A percentile compares a stretch with the other conserved stretches of the same genome.
phyloP scores from a whole-genome alignment of 345 rosid species.

The Populus davidiana region DNA sequence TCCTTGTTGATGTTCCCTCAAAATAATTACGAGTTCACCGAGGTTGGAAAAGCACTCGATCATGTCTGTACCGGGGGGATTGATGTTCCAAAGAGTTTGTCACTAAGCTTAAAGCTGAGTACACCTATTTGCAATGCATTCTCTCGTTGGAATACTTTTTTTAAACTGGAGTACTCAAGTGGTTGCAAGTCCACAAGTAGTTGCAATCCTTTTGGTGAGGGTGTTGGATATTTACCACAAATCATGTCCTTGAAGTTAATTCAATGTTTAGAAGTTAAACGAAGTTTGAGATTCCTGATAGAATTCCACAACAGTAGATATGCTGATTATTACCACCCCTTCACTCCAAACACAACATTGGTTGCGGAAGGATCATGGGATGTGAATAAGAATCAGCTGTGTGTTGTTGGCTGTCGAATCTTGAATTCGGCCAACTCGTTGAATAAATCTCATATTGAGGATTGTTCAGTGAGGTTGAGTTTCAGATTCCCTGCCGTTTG shows the following conservation, averaged over 20 bases:
- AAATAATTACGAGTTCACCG: constrained; percentile 18
- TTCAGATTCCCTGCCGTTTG: constrained; percentile 36
- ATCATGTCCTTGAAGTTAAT: constrained; percentile 18
- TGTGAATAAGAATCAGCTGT: constrained; percentile 18
- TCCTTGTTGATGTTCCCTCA: constrained; percentile 30
- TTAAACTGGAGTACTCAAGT: constrained; percentile 19
- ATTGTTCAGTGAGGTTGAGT: constrained; percentile 32
- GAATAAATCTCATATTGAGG: constrained; percentile 16
- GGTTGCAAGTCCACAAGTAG: constrained; percentile 12
- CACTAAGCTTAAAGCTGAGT: constrained; percentile 13
- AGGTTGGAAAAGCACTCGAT: constrained; percentile 1
- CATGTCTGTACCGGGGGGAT: not conserved
- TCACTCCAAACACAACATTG: constrained; percentile 24
- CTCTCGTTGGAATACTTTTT: not conserved
- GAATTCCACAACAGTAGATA: constrained; percentile 18
- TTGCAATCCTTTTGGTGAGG: constrained; percentile 24
- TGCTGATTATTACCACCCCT: not conserved
- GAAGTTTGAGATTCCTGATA: constrained; percentile 19
- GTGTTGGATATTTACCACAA: constrained; percentile 19
- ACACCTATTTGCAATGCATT: constrained; percentile 22
- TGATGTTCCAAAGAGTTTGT: not conserved
- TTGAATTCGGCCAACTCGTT: not conserved
- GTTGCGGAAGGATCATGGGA: constrained; percentile 41
- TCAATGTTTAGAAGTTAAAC: constrained; percentile 25
- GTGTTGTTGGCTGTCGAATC: constrained; percentile 31